Evolutionary conservation across 1,284 basidiomycete genomes (phyloP).

Genomic region (Ganoderma sinense): DNA sequence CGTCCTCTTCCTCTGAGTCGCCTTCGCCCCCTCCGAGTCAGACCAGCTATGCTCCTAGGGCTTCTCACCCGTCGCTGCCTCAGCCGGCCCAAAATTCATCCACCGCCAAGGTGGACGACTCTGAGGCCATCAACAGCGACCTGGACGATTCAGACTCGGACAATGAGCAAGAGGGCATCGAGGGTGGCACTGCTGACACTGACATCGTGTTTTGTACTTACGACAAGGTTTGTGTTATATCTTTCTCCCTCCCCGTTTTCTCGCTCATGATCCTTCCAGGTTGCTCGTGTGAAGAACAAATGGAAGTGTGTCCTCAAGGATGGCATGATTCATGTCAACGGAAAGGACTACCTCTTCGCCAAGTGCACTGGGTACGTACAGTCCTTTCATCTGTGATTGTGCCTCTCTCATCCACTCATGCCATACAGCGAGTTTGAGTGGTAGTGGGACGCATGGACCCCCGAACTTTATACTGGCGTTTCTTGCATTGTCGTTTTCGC

Average conservation of each 20-base stretch:
- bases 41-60: slow-evolving; percentile 64
- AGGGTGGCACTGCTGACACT: slow-evolving; percentile 73
- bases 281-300: slow-evolving; percentile 98
- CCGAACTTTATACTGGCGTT: slow-evolving; percentile 4
- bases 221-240: slow-evolving; percentile 79
- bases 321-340: slow-evolving; percentile 97
- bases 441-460: slow-evolving; percentile 22
- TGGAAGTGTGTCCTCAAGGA: slow-evolving; percentile 99
- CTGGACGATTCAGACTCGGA: slow-evolving; percentile 93
- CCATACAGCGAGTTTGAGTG: slow-evolving; percentile 36
- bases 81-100: slow-evolving; percentile 40
- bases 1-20: slow-evolving; percentile 64
- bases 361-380: slow-evolving; percentile 87
- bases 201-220: slow-evolving; percentile 99
- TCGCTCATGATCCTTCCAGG: slow-evolving; percentile 53
- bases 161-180: slow-evolving; percentile 78
- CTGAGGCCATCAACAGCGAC: slow-evolving; percentile 95
- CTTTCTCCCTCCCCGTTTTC: not conserved
- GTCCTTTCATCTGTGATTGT: not conserved
- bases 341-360: slow-evolving; percentile 96
- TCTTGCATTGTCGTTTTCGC: slow-evolving; percentile 12
- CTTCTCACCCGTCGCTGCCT: slow-evolving; percentile 46
- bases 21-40: slow-evolving; percentile 66
- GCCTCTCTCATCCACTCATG: not conserved
- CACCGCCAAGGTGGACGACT: slow-evolving; percentile 52